Evolutionary conservation across 805 yeast genomes (phyloP), one percentile per base, ranked within the genome.

Genomic region (Yamadazyma tumulicola): DNA sequence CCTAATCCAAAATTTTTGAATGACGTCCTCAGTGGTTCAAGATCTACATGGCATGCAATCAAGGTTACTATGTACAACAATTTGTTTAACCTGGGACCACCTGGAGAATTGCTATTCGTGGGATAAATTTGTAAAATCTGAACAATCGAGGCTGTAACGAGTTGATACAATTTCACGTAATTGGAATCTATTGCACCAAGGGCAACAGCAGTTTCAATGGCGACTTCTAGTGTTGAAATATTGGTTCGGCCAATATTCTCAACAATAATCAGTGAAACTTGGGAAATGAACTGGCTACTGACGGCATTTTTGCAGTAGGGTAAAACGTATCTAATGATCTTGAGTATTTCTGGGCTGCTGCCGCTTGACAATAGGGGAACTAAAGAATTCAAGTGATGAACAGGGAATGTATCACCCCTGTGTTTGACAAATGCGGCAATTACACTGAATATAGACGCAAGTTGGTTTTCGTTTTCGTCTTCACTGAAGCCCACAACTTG

Each of bases 21-120:
- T 24, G 31, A 17, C 6, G 52, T 53, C 11, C 70, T 50, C 31
- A 65, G 57, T 4, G 51, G 54, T 35, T 77, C 83, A 36, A 85
- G 69, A n/a, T 74, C 59, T 44, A 93, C 84, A 43, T 71, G 73
- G 29, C 81, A 67, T 0, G 89, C 94, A 58, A 87, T 77, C 27
- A 74, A 72, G 0, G 95, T 89, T 4, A 85, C 52, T 15, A 87
- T 57, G 46, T 74, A 75, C 1, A 87, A 50, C 5, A 86, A 54
- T 39, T 85, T 71, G 15, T 69, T 68, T 3, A 81, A 46, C 43
- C 69, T 77, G 2, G 67, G 58, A 32, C 74, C 80, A 3, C 63
- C 49, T 2, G 48, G 45, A 3, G 36, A 45, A 23, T 52, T 8
- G 34, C 14, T 24, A 16, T 24, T 24, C 14, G n/a, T 12, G 14